These are phyloP conservation scores for Protomyces lactucae-debilis DNA, from an alignment of 1,139 yeast species.

Conservation along the genomic window DNA sequence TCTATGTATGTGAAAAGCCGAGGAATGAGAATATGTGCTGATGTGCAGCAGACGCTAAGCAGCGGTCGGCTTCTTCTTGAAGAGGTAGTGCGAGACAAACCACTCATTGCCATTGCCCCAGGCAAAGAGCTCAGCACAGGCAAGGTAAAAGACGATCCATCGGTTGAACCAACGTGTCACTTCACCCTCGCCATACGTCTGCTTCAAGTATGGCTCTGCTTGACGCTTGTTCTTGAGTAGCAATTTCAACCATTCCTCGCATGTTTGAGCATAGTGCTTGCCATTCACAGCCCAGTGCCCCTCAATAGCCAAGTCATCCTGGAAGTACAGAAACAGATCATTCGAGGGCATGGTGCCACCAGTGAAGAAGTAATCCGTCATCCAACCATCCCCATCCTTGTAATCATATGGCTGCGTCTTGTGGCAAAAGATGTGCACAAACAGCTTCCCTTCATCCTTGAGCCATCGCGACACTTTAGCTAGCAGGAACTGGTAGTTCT, in stretches of 20 bases:
- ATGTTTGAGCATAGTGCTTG: conserved; percentile 25
- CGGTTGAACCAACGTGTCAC: conserved; percentile 25
- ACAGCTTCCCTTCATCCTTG: conserved; percentile 24
- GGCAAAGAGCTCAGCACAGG: conserved; percentile 26
- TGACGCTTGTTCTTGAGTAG: conserved; percentile 18
- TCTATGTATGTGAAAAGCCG: too few species aligned
- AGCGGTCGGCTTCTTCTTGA: conserved; percentile 16
- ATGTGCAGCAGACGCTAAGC: too few species aligned
- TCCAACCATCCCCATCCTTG: conserved; percentile 27
- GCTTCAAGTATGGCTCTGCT: conserved; percentile 18
- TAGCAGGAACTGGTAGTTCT: conserved; percentile 24
- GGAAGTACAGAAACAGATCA: conserved; percentile 25
- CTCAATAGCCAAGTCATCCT: conserved; percentile 25
- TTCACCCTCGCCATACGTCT: conserved; percentile 23
- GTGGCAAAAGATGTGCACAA: conserved; percentile 27
- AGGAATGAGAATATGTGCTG: too few species aligned
- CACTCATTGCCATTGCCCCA: conserved; percentile 27
- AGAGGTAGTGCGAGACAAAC: conserved; percentile 26
- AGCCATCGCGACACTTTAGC: conserved; percentile 23
- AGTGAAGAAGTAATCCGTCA: conserved; percentile 27
- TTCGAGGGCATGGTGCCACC: conserved; percentile 28
- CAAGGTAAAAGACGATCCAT: conserved; percentile 27
- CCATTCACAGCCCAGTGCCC: conserved; percentile 27
- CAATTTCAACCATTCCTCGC: conserved; percentile 26
- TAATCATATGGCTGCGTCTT: conserved; percentile 26